Percentiles rank a stretch among this genome's conserved stretches.
phyloP scores from a whole-genome alignment of 1,284 basidiomycete genomes.

The Austroboletus niveus region DNA sequence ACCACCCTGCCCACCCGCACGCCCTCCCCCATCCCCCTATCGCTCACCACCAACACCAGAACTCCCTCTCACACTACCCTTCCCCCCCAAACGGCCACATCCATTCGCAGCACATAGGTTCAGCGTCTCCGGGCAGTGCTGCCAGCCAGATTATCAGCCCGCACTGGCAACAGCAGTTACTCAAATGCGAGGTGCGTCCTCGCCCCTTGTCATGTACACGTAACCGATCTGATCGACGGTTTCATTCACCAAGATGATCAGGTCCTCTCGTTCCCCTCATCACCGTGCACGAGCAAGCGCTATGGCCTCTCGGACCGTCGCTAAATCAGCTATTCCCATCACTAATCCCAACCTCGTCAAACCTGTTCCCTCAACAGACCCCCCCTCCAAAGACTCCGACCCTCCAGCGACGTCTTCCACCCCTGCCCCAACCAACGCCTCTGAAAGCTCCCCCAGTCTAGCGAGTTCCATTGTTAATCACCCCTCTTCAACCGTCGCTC shows the following conservation, averaged over 20 bases:
- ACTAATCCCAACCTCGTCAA: constrained; percentile 74
- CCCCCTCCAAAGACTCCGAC: constrained; percentile 26
- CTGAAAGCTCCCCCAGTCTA: constrained; percentile 38
- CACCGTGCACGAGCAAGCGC: constrained; percentile 78
- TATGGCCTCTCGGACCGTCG: constrained; percentile 73
- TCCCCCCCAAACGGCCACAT: constrained; percentile 65
- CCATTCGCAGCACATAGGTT: constrained; percentile 53
- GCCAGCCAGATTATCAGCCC: constrained; percentile 60
- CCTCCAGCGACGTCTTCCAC: constrained; percentile 26
- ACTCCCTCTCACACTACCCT: constrained; percentile 69
- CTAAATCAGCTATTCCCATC: constrained; percentile 80
- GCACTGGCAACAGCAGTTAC: constrained; percentile 79
- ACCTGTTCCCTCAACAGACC: constrained; percentile 38
- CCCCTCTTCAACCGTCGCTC: constrained; percentile 71
- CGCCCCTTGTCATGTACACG: constrained; percentile 8
- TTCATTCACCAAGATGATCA: constrained; percentile 55
- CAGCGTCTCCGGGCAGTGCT: constrained; percentile 64
- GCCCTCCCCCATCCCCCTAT: constrained; percentile 51
- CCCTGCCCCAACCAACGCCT: constrained; percentile 39
- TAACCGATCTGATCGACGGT: constrained; percentile 20
- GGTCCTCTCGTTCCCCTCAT: constrained; percentile 73
- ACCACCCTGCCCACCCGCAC: constrained; percentile 54
- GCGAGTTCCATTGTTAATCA: constrained; percentile 50
- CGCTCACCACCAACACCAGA: constrained; percentile 72
- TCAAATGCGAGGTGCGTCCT: constrained; percentile 72